phyloP scores from a whole-genome alignment of 495 filamentous ascomycete genomes.

The Penicillium dipodomyicola region DNA sequence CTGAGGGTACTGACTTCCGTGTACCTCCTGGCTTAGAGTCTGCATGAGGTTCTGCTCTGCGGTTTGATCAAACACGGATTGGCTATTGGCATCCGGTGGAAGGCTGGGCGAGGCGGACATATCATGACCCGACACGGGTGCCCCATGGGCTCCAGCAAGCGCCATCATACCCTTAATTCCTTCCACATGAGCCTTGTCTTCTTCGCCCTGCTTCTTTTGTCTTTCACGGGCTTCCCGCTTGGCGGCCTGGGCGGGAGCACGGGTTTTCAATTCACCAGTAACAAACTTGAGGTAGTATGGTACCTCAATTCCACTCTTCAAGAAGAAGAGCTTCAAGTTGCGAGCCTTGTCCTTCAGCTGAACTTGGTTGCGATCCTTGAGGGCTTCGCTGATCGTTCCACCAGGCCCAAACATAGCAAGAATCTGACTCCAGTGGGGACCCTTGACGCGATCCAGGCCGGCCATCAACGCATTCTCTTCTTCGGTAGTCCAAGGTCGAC shows the following conservation, averaged over 20 bases:
- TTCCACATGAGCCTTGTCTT: conserved; percentile 70
- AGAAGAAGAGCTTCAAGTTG: conserved; percentile 91
- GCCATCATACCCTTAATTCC: conserved; percentile 69
- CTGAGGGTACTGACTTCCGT: conserved; percentile 42
- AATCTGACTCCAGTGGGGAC: conserved; percentile 95
- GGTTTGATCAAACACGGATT: conserved; percentile 42
- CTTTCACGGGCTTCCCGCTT: conserved; percentile 77
- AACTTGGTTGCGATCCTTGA: conserved; percentile 92
- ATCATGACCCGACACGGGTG: conserved; percentile 40
- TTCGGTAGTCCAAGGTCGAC: conserved; percentile 84
- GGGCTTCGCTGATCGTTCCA: conserved; percentile 75
- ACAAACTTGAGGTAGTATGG: conserved; percentile 88
- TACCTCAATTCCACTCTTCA: conserved; percentile 91
- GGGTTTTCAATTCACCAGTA: conserved; percentile 89
- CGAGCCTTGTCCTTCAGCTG: conserved; percentile 95
- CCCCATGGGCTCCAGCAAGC: conserved; percentile 48
- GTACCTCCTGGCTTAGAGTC: conserved; percentile 49
- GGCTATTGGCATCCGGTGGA: conserved; percentile 36
- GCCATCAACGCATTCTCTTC: conserved; percentile 93
- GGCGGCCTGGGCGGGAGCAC: conserved; percentile 79
- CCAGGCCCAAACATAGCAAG: conserved; percentile 81
- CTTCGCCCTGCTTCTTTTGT: conserved; percentile 61
- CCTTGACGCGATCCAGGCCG: conserved; percentile 85
- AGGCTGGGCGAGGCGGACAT: conserved; percentile 48
- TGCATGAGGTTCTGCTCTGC: conserved; percentile 52